Evolutionary conservation across 352 stramenopile genomes (phyloP), one percentile per base, ranked within the genome.

Genomic region (Pythium periplocum): DNA sequence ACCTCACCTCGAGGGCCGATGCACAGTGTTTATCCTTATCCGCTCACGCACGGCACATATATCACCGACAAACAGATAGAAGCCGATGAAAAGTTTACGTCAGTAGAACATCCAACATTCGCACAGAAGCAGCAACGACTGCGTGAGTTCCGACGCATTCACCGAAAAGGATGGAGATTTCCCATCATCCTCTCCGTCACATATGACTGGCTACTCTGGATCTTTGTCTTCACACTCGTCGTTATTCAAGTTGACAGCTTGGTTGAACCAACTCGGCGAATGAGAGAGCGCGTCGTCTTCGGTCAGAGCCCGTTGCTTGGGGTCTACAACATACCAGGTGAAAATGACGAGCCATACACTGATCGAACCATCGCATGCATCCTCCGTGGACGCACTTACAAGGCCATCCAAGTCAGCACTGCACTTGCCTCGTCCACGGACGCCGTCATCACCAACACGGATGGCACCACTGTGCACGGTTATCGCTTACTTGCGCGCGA

Each of bases 311-410:
- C 58, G 1, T 26, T 26, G 1, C 40, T 33, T 0, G 61, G 62
- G 0, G 36, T 54, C 6, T 65, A 45, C 12, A 26, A 59, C 59
- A 60, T 80, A 12, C 10, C 45, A 1, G 72, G 75, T 0, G 43
- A 43, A 0, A 86, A 78, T 47, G 75, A 86, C 38, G 58, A 73
- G 30, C 73, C 71, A 2, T 84, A 74, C 46, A 50, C 60, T 4
- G 75, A 83, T 48, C 70, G 72, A 1, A 60, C 57, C 6, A 48
- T 83, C 12, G 63, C 69, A 1, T 86, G 75, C 38, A 52, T 69
- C 2, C 17, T 26, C 17, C 17, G 17, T 26, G 17, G 17, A 26
- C 17, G 17, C 17, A 26, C 17, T 26, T 26, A 26, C 17, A 26
- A 26, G 17, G 17, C 17, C 17, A 26, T 26, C 17, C 17, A 26